Base-by-base conservation (phyloP, 2,329 filamentous ascomycete species). In the Biscogniauxia mediterranea region DNA sequence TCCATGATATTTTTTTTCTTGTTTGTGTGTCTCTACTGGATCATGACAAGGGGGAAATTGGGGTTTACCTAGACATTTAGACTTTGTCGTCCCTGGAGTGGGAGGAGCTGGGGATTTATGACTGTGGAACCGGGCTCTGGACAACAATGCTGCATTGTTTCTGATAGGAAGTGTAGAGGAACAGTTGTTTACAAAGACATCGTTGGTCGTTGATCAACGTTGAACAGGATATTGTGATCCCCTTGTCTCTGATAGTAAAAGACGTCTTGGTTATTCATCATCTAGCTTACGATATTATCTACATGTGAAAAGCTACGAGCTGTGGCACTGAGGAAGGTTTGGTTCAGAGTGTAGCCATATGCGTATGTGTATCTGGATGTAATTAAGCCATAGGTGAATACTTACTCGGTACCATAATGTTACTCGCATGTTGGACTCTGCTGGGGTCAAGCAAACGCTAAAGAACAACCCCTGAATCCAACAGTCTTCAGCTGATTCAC, bases 1-100 rank as follows among this genome's bases (percentile, higher is more conserved):
- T 66, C 62, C 68, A 70, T 69, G 8, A 32, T 32, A 9, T 2
- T 4, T 54, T n/a, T 9, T 19, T 21, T 3, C 15, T 52, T 21
- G 21, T 20, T 13, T 23, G 7, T 19, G n/a, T 11, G 7, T 19
- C 15, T 25, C 21, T 46, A 17, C 15, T 17, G 11, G 11, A 46
- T 23, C 50, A 25, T 21, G 2, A 21, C 19, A 52, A 17, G 21
- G 19, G 13, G 6, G 19, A 5, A 52, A 4, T 52, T 13, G 19
- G 2, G 23, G 2, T 23, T 52, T 52, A 7, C 15, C 50, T 21
- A 19, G 8, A 6, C 38, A 46, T n/a, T 3, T 46, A 15, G 11
- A 17, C 38, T 6, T 6, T n/a, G 32, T 9, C 3, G 9, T 15
- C 38, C 15, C 11, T 2, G 50, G 50, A 52, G 19, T n/a, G 9